Conservation (phyloP, 176 grass and related monocot species). For the Oryza australiensis region DNA sequence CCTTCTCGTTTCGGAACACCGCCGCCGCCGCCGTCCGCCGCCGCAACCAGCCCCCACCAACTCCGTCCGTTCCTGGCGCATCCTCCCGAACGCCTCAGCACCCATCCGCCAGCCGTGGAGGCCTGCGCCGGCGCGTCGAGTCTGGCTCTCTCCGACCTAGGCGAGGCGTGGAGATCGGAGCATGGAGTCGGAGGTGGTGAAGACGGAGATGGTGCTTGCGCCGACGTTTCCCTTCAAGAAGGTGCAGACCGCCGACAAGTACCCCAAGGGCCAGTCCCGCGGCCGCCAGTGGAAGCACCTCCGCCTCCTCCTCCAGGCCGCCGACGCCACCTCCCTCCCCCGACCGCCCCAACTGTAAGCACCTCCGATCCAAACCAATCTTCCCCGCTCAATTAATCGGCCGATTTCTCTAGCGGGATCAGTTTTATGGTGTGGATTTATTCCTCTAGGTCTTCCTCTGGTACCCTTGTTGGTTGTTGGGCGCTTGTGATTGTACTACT, state of each 20-base stretch:
- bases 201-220: conserved; percentile 69
- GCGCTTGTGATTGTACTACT: not conserved
- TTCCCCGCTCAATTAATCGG: not conserved
- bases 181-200: conserved; percentile 77
- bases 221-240: conserved; percentile 73
- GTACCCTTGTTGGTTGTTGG: not conserved
- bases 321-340: conserved; percentile 62
- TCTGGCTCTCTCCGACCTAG: too few species aligned
- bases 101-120: too few species aligned
- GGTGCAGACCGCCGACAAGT: conserved; percentile 90
- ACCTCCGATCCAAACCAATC: too few species aligned
- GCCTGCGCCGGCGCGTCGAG: too few species aligned
- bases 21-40: too few species aligned
- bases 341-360: conserved; percentile 73
- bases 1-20: too few species aligned
- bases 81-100: too few species aligned
- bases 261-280: conserved; percentile 87
- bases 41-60: too few species aligned
- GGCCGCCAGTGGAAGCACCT: conserved; percentile 99
- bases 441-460: not conserved
- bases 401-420: not conserved
- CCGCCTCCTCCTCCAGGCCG: conserved; percentile 73
- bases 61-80: too few species aligned
- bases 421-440: not conserved
- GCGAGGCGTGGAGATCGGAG: not conserved